These are phyloP conservation scores for Brassica incana DNA, from an alignment of 345 rosid species.

Conservation along the genomic window DNA sequence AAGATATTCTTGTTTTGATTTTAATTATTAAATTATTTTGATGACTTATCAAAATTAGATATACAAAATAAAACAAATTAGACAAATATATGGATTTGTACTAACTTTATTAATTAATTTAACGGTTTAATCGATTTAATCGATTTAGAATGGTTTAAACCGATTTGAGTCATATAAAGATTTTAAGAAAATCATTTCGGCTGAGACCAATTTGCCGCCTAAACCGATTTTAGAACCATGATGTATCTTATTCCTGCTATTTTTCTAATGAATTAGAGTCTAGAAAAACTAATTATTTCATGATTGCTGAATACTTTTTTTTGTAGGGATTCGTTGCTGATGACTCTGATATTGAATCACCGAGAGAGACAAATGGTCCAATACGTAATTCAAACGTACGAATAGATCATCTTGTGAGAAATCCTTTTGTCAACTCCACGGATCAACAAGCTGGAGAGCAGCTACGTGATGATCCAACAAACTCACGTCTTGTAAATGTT, in stretches of 20 bases:
- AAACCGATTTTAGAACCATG: no score
- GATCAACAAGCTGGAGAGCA: conserved; percentile 61
- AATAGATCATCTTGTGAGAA: conserved; percentile 45
- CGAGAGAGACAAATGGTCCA: conserved; percentile 49
- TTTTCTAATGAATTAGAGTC: background rate
- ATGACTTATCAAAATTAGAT: no score
- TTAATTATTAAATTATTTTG: no score
- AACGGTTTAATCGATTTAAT: no score
- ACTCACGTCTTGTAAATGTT: conserved; percentile 48
- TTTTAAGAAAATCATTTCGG: no score
- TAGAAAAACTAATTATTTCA: background rate
- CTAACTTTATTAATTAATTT: no score
- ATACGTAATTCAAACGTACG: conserved; percentile 50
- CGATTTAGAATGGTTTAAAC: no score
- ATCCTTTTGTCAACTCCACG: conserved; percentile 44
- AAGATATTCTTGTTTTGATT: no score
- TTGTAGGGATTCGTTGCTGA: conserved; percentile 78
- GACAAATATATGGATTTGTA: no score
- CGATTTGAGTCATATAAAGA: no score
- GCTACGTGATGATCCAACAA: conserved; percentile 54
- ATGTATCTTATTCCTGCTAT: background rate
- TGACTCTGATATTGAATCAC: conserved; percentile 77
- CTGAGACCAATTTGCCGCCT: no score
- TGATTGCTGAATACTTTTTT: background rate
- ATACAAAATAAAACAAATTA: no score